phyloP scores from a whole-genome alignment of 2,329 filamentous ascomycete genomes.

The Rhexocercosporidium sp. region DNA sequence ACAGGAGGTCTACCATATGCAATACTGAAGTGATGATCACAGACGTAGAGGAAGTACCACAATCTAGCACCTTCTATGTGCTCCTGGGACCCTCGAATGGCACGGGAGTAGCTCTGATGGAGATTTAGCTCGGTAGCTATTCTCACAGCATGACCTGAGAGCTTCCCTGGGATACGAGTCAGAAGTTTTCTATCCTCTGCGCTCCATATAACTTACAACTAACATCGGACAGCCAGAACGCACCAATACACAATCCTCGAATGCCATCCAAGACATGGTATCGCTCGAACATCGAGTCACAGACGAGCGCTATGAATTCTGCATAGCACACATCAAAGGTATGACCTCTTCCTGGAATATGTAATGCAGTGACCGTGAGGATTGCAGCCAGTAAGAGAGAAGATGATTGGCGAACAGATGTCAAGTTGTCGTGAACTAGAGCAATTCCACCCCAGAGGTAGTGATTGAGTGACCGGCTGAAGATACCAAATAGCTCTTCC shows the following conservation, averaged over 20 bases:
- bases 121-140: constrained; percentile 63
- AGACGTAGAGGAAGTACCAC: constrained; percentile 69
- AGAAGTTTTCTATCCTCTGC: neutral
- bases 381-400: constrained; percentile 61
- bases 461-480: constrained; percentile 55
- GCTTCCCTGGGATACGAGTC: constrained; percentile 57
- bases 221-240: constrained; percentile 66
- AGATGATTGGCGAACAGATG: constrained; percentile 59
- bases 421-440: constrained; percentile 53
- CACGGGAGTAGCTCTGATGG: constrained; percentile 57
- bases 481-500: constrained; percentile 53
- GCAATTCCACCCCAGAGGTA: constrained; percentile 58
- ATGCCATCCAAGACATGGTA: constrained; percentile 63
- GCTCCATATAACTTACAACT: constrained; percentile 38
- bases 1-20: constrained; percentile 67
- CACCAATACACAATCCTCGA: constrained; percentile 63
- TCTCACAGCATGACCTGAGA: constrained; percentile 62
- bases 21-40: constrained; percentile 70
- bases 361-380: constrained; percentile 62
- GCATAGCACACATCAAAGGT: constrained; percentile 61
- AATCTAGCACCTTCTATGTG: constrained; percentile 61
- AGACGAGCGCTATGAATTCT: constrained; percentile 61
- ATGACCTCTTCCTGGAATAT: constrained; percentile 58
- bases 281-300: constrained; percentile 61
- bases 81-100: constrained; percentile 52